Conservation (phyloP, 768 basidiomycete genomes). For the Dentipellis fragilis region DNA sequence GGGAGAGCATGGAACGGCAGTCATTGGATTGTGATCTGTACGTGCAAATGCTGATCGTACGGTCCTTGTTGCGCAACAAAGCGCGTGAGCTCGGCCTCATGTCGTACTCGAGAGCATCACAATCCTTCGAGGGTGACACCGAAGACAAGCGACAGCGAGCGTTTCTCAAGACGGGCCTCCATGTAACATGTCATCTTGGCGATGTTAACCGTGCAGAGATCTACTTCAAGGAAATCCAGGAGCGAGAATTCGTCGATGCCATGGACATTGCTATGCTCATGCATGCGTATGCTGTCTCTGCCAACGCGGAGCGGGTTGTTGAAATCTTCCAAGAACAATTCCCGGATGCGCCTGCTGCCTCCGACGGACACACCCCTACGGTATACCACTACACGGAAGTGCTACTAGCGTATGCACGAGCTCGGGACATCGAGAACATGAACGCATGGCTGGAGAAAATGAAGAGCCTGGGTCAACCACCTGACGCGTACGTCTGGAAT, state of each 20-base stretch:
- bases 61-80: conserved; percentile 3
- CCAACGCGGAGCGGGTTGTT: conserved; percentile 30
- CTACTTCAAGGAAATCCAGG: conserved; percentile 29
- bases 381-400: conserved; percentile 45
- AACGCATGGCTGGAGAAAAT: conserved; percentile 46
- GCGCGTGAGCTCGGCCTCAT: too few relatives aligned
- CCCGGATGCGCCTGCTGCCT: conserved; percentile 18
- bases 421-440: conserved; percentile 37
- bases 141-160: too few relatives aligned
- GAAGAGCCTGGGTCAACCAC: conserved; percentile 35
- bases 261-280: conserved; percentile 37
- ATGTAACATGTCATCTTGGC: conserved; percentile 21
- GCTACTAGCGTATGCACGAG: conserved; percentile 42
- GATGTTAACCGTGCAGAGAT: conserved; percentile 32
- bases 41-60: conserved; percentile 8
- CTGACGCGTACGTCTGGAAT: conserved; percentile 49
- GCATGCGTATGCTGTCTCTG: conserved; percentile 42
- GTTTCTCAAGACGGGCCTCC: too few relatives aligned
- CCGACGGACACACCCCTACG: conserved; percentile 27
- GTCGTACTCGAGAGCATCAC: too few relatives aligned
- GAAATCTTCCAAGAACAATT: conserved; percentile 49
- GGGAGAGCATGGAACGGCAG: conserved; percentile 8
- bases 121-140: too few relatives aligned
- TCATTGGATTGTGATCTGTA: not conserved
- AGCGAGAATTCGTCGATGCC: conserved; percentile 17